Evolutionary conservation across 2,329 filamentous ascomycete genomes (phyloP), one percentile per base, ranked within the genome.

Genomic region (Aspergillus spinulosporus): DNA sequence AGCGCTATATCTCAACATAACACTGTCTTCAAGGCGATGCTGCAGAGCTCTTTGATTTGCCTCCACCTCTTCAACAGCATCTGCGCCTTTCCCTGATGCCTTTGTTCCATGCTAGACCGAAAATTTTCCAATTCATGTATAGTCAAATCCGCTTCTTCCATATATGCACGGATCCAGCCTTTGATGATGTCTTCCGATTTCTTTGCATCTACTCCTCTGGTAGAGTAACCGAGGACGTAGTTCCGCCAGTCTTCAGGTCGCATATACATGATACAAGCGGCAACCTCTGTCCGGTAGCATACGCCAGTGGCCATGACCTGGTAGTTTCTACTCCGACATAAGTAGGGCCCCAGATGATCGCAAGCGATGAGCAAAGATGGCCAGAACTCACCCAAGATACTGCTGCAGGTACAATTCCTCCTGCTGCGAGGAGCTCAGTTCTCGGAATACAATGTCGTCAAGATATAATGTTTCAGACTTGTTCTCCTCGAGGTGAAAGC

Each of bases 241-340:
- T 70, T 68, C 34, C 68, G 66, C 74, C 75, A 78, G 52, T 72
- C 66, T 40, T 69, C 62, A 7, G 63, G 68, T 21, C 67, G 62
- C 69, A 78, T 74, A 59, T 74, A 74, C 57, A 64, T 73, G 55
- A 74, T 65, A 47, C 72, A 71, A 26, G 74, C 72, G 42, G 70
- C 75, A 32, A 77, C 69, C 53, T 77, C 73, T 6, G 76, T 78
- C 21, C 76, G 71, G 60, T 72, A 76, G 59, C 76, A 78, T 14
- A 70, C 68, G 7, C 74, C 76, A 6, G 68, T 62, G 44, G 61
- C 55, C 42, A 68, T 74, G 48, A 76, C 53, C 64, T 70, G 71
- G 52, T 78, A 78, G 59, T 77, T 74, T n/a, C 74, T 76, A 55
- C 54, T 47, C 21, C 14, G 9, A 3, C 26, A 37, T 57, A 32